Percentiles rank a stretch among this genome's conserved stretches.
Conservation (phyloP, 805 yeast species). For the Torulaspora delbrueckii region DNA sequence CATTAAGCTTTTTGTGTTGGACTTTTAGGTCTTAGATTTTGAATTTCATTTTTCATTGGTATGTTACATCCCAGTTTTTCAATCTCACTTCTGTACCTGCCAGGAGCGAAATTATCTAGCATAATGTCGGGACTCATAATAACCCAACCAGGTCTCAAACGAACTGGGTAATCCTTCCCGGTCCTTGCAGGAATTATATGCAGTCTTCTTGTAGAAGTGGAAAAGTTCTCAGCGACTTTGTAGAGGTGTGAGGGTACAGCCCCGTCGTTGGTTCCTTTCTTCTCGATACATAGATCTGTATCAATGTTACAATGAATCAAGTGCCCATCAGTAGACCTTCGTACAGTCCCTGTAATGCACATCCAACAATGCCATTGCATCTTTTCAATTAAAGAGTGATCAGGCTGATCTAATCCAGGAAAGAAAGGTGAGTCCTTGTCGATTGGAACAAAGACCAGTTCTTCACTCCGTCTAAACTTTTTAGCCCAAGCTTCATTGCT, state of each 20-base stretch:
- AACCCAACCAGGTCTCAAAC: constrained; percentile 84
- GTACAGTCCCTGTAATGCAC: constrained; percentile 93
- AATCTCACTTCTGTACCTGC: constrained; percentile 43
- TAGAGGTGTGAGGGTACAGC: constrained; percentile 74
- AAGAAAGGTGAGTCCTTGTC: constrained; percentile 59
- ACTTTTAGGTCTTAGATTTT: constrained; percentile 75
- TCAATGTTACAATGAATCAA: constrained; percentile 89
- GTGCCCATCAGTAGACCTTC: constrained; percentile 78
- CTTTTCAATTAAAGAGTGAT: constrained; percentile 51
- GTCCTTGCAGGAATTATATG: constrained; percentile 78
- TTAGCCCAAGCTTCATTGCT: constrained; percentile 52
- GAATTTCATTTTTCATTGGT: constrained; percentile 70
- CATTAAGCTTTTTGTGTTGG: constrained; percentile 42
- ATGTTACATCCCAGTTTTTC: constrained; percentile 47
- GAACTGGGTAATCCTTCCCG: constrained; percentile 59
- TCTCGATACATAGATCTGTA: constrained; percentile 78
- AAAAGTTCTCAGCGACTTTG: constrained; percentile 81
- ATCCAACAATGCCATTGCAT: constrained; percentile 97
- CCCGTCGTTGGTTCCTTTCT: constrained; percentile 36
- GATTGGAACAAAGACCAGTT: constrained; percentile 75
- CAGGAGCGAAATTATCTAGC: constrained; percentile 60
- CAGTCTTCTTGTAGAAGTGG: constrained; percentile 72
- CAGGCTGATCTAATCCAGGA: constrained; percentile 52
- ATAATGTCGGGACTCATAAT: constrained; percentile 79
- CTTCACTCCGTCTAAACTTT: constrained; percentile 85